Percentiles rank a stretch among this genome's conserved stretches.
phyloP scores from a whole-genome alignment of 2,329 filamentous ascomycete genomes.

The Neonectria hederae region DNA sequence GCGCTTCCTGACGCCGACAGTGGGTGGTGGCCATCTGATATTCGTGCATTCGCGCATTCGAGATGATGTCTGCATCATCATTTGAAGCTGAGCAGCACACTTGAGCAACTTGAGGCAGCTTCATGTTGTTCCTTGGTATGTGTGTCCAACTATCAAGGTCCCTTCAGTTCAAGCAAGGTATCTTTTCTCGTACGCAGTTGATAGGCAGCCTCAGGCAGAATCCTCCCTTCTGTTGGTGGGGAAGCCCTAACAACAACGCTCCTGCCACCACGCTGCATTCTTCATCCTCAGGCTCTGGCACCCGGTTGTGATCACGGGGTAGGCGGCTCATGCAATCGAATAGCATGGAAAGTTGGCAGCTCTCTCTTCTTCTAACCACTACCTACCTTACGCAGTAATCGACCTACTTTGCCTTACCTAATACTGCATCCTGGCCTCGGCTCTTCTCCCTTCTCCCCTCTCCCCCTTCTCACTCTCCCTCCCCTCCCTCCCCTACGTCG shows the following conservation, averaged over 20 bases:
- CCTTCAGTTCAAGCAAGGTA: neutral
- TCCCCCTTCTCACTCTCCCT: neutral
- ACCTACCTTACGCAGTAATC: neutral
- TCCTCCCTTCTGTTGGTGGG: constrained; percentile 26
- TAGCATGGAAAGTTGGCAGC: neutral
- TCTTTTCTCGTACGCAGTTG: neutral
- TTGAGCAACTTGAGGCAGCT: neutral
- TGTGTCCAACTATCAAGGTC: too few species aligned
- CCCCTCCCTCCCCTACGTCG: neutral
- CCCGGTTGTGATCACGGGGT: constrained; percentile 2
- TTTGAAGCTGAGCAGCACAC: neutral
- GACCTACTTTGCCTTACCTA: neutral
- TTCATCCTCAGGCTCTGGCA: constrained; percentile 3
- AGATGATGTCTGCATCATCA: neutral
- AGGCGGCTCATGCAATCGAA: constrained; percentile 10
- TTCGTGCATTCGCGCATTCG: neutral
- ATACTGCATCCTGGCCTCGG: neutral
- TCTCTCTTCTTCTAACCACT: neutral
- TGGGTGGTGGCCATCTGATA: neutral
- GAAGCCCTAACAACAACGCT: neutral
- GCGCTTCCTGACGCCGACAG: neutral
- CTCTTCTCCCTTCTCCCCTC: neutral
- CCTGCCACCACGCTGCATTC: neutral
- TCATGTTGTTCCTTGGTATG: neutral
- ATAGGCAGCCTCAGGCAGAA: constrained; percentile 5